Percentiles rank a stretch among this genome's conserved stretches.
These are phyloP conservation scores for Rhodotorula sp. DNA, from an alignment of 1,284 basidiomycete genomes.

Conservation along the genomic window DNA sequence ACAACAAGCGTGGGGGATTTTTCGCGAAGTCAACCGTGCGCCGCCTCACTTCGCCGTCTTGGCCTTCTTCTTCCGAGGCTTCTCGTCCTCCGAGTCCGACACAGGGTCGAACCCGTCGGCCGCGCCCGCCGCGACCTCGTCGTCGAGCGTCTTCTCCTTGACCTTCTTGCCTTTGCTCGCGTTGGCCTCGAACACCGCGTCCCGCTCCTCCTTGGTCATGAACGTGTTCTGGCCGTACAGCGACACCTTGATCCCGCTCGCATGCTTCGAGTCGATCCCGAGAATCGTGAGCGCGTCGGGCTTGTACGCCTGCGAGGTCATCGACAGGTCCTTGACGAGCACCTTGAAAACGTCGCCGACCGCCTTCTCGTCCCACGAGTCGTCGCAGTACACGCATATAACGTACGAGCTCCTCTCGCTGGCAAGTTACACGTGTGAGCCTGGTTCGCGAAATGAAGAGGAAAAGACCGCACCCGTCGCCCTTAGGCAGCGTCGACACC, in stretches of 20 bases:
- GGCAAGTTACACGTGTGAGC: too few relatives aligned
- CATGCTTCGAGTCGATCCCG: constrained; percentile 52
- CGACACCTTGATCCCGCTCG: constrained; percentile 47
- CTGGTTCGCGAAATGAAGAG: too few relatives aligned
- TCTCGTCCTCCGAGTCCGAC: constrained; percentile 19
- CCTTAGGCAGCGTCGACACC: constrained; percentile 13
- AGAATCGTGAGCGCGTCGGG: constrained; percentile 45
- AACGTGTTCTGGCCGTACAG: constrained; percentile 38
- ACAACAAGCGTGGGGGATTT: too few relatives aligned
- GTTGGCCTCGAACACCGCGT: background rate
- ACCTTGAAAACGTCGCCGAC: constrained; percentile 34
- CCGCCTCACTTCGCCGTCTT: background rate
- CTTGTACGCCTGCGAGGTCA: constrained; percentile 30
- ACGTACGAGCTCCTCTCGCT: constrained; percentile 13
- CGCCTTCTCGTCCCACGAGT: constrained; percentile 36
- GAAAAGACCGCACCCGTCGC: background rate
- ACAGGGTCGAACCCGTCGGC: constrained; percentile 21
- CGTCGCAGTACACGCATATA: constrained; percentile 43
- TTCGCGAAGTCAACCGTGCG: background rate
- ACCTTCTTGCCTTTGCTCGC: constrained; percentile 2
- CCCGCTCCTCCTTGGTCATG: constrained; percentile 38
- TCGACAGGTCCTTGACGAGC: constrained; percentile 31
- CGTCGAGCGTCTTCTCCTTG: constrained; percentile 23
- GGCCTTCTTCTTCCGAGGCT: constrained; percentile 13
- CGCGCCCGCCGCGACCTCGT: constrained; percentile 15